phyloP scores from a whole-genome alignment of 371 early-diverging fungal genomes.

The Mucor mucedo region DNA sequence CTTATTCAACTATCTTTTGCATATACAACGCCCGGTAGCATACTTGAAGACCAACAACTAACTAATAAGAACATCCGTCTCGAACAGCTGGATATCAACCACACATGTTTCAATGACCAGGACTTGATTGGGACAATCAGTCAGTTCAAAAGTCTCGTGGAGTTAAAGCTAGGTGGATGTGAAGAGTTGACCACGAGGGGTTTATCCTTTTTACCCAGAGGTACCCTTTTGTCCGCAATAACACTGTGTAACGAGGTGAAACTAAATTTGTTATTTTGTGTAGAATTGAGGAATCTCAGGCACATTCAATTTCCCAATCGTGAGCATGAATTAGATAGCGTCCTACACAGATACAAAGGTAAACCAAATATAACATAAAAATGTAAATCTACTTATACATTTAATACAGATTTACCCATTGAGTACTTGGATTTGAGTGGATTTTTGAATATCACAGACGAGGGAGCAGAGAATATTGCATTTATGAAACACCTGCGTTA shows the following conservation, averaged over 20 bases:
- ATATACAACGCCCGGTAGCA: constrained; percentile 14
- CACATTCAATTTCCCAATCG: constrained; percentile 43
- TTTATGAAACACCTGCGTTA: constrained; percentile 38
- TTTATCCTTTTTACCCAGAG: constrained; percentile 35
- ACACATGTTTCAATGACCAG: constrained; percentile 32
- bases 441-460: constrained; percentile 42
- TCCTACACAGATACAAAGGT: constrained; percentile 41
- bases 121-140: constrained; percentile 34
- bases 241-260: not conserved
- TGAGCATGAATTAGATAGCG: constrained; percentile 43
- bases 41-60: not conserved
- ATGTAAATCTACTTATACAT: not conserved
- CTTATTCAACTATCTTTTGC: constrained; percentile 38
- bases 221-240: constrained; percentile 15
- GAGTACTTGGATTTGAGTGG: constrained; percentile 38
- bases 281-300: constrained; percentile 36
- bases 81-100: constrained; percentile 35
- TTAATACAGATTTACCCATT: constrained; percentile 35
- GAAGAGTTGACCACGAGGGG: constrained; percentile 29
- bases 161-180: constrained; percentile 40
- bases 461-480: constrained; percentile 35
- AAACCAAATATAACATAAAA: not conserved
- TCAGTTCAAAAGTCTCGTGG: constrained; percentile 28
- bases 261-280: not conserved
- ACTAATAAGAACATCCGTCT: constrained; percentile 10